Evolutionary conservation across 306 rosid genomes (phyloP).

Genomic region (Lathyrus sativus): DNA sequence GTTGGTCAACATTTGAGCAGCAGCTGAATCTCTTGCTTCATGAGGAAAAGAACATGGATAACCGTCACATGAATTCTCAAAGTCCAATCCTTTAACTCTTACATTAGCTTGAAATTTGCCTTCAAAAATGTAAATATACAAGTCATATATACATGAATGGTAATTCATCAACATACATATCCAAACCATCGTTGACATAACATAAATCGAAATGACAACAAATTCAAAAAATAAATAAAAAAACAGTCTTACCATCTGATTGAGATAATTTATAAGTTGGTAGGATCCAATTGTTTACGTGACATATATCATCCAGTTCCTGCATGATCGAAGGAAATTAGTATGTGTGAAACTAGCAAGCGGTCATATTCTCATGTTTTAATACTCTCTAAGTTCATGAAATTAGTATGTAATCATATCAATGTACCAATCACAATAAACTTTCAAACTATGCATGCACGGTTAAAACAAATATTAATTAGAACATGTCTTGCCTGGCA

Average conservation of each 20-base stretch:
- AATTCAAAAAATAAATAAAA: too few species aligned
- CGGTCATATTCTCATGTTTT: slow-evolving; percentile 9
- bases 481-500: slow-evolving; percentile 60
- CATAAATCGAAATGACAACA: not conserved
- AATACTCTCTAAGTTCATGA: slow-evolving; percentile 8
- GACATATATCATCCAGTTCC: slow-evolving; percentile 48
- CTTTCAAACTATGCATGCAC: slow-evolving; percentile 15
- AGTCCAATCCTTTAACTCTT: slow-evolving; percentile 58
- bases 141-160: slow-evolving; percentile 2
- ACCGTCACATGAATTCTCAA: slow-evolving; percentile 50
- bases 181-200: not conserved
- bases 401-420: slow-evolving; percentile 5
- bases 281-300: slow-evolving; percentile 53
- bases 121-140: slow-evolving; percentile 32
- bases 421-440: slow-evolving; percentile 20
- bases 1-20: slow-evolving; percentile 44
- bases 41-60: slow-evolving; percentile 34
- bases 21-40: slow-evolving; percentile 64
- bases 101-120: slow-evolving; percentile 66
- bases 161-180: slow-evolving; percentile 3
- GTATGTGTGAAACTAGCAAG: slow-evolving; percentile 1
- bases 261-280: slow-evolving; percentile 55
- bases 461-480: slow-evolving; percentile 5
- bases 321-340: slow-evolving; percentile 35
- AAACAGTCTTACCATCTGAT: slow-evolving; percentile 50